Evolutionary conservation across 2,329 filamentous ascomycete genomes (phyloP), one percentile per base, ranked within the genome.

Genomic region (Amylocarpus encephaloides): DNA sequence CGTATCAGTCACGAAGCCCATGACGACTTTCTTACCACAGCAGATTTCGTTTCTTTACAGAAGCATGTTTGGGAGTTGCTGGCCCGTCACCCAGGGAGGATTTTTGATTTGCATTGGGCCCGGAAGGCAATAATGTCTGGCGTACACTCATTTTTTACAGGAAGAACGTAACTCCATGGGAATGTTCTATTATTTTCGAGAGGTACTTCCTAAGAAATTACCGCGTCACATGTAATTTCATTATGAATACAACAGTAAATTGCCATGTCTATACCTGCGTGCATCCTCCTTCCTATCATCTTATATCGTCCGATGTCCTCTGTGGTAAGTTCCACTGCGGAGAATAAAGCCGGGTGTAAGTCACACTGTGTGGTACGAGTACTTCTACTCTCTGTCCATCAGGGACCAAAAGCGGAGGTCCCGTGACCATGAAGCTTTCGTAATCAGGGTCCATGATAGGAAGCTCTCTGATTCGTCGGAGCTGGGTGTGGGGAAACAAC

Each of bases 1-100:
- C 48, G 55, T 56, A 60, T 55, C 50, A 51, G 32, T 59, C 49
- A 65, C 57, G 63, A 64, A 56, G 42, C 50, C 63, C 57, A 65
- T 30, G 63, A 65, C 49, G 55, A 62, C 58, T 62, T 55, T 55
- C 57, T 38, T 59, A 59, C 57, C 54, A 46, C 36, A 53, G 52
- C 46, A 51, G 35, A 32, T 38, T 38, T 43, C 47, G 59, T 47
- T 46, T 46, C 57, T 47, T 46, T 49, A 26, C 50, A 40, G 15
- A 49, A 53, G 59, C 56, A 59, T 63, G 48, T 53, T 57, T 52
- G 33, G 63, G 61, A 60, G 60, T 64, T 60, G 35, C 48, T 32
- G 22, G 16, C n/a, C 32, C 54, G 46, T 49, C 46, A 49, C 50
- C 48, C 53, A 55, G 51, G 43, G 22, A 13, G 13, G 18, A n/a